Base-by-base conservation (phyloP, 805 yeast species). In the Candida fluviatilis region DNA sequence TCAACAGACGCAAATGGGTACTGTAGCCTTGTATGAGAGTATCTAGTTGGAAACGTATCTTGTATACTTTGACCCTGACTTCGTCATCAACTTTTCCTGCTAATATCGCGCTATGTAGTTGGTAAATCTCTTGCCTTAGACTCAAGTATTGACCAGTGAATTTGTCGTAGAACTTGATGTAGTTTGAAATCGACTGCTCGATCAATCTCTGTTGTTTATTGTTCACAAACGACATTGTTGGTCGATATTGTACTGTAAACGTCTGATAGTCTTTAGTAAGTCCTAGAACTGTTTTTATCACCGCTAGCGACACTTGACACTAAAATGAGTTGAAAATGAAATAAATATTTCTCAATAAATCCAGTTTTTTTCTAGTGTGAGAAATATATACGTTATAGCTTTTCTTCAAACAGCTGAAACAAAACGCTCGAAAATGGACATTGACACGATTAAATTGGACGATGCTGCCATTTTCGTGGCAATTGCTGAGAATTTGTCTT, bases 91-190 rank as follows among this genome's bases (percentile, higher is more conserved):
- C 38, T 14, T 21, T 19, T 1, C 50, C 52, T 21, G 37, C 26
- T 17, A 45, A 32, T 5, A 38, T 37, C n/a, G 37, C 33, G 12
- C 33, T 32, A 31, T 39, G 36, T 15, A 57, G 37, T 35, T 43
- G 49, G 18, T 54, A 47, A 2, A 62, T 54, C 12, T 62, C 63
- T 39, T 58, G 64, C 35, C 74, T 47, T 8, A 63, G 38, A 28
- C 53, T 51, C 27, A 65, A 49, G 37, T 68, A 68, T 39, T 56
- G 63, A 5, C 47, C 32, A 2, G 65, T 53, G 8, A 53, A 38
- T 36, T 58, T 61, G 38, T 68, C 73, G 42, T 61, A 55, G 34
- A 54, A 57, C 35, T 51, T 48, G 26, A 66, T 54, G 41, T 52
- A 55, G 35, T 54, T 57, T 5, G 49, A 17, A 7, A 63, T 53